Evolutionary conservation across 2,329 filamentous ascomycete genomes (phyloP), one percentile per base, ranked within the genome.

Genomic region (Myrmaecium sp.): DNA sequence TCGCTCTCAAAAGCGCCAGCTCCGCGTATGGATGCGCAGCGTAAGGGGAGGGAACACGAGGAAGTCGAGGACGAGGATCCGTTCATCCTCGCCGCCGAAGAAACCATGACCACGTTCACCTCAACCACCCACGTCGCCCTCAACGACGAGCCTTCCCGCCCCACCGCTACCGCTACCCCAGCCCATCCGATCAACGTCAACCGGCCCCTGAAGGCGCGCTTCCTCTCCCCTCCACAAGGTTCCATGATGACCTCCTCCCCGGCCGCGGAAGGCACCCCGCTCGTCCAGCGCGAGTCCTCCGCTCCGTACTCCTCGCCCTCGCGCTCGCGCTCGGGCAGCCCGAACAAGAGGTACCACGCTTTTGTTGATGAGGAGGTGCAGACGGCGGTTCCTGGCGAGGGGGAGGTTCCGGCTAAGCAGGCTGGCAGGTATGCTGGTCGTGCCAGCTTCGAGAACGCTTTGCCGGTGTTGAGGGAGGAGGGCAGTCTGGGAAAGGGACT

Each of bases 371-470:
- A 33, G 18, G 8, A 17, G 28, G 31, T 24, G 26, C 14, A 3
- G 26, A 11, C 7, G 4, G 26, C 20, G 26, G 26, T 20, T 8
- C 6, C 21, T 23, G 21, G 21, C 7, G 21, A 33, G 24, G 30
- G 42, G 6, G 37, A 39, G 5, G 35, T 39, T n/a, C n/a, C n/a
- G n/a, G n/a, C n/a, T n/a, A n/a, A n/a, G n/a, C n/a, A n/a, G n/a
- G n/a, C n/a, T n/a, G n/a, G n/a, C n/a, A n/a, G n/a, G n/a, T 6
- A 27, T 49, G 2, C 36, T 38, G 3, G 36, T 47, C 11, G 40
- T 40, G 8, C 46, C 47, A 0, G 43, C 47, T 29, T 42, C 46
- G 3, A 35, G 35, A 5, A 26, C 26, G 5, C 45, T 50, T 27
- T 50, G 10, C 46, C 46, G 3, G 16, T 25, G 2, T 38, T 51